phyloP scores from a whole-genome alignment of 257 asterid genomes.

The Striga asiatica region DNA sequence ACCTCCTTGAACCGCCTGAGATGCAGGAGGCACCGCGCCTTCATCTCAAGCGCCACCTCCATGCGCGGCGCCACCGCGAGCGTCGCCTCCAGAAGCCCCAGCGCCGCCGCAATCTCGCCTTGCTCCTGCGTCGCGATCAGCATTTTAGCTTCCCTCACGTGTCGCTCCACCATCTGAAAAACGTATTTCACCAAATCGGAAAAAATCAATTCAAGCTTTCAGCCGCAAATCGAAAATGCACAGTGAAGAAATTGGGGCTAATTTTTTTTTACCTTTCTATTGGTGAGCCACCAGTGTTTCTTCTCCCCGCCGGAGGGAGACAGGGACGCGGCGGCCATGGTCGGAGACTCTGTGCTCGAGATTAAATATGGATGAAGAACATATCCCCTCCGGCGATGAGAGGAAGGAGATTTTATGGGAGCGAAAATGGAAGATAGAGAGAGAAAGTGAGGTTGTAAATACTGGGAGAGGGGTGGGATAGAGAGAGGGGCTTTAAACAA shows the following conservation, averaged over 20 bases:
- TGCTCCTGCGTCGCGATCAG: conserved; percentile 65
- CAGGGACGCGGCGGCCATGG: conserved; percentile 59
- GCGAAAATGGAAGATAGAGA: background rate
- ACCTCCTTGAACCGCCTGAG: conserved; percentile 85
- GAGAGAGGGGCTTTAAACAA: conserved; percentile 24
- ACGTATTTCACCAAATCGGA: background rate
- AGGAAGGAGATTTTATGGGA: background rate
- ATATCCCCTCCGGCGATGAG: background rate
- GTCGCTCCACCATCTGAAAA: conserved; percentile 72
- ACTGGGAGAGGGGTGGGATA: conserved; percentile 11
- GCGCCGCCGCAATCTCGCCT: conserved; percentile 47
- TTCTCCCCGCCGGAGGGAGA: conserved; percentile 38
- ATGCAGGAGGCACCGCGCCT: conserved; percentile 65
- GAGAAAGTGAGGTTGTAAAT: conserved; percentile 15
- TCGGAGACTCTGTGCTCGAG: conserved; percentile 7
- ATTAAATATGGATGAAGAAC: too few relatives aligned
- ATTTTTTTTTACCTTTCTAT: conserved; percentile 42
- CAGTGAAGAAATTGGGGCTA: background rate
- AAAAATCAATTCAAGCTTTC: background rate
- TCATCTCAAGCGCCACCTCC: conserved; percentile 70
- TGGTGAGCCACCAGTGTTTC: conserved; percentile 96
- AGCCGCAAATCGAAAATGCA: background rate
- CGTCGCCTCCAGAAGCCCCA: conserved; percentile 69
- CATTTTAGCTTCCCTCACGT: conserved; percentile 64
- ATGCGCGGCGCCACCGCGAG: conserved; percentile 60